phyloP scores from a whole-genome alignment of 1,139 yeast genomes.

The Suhomyces maxii region DNA sequence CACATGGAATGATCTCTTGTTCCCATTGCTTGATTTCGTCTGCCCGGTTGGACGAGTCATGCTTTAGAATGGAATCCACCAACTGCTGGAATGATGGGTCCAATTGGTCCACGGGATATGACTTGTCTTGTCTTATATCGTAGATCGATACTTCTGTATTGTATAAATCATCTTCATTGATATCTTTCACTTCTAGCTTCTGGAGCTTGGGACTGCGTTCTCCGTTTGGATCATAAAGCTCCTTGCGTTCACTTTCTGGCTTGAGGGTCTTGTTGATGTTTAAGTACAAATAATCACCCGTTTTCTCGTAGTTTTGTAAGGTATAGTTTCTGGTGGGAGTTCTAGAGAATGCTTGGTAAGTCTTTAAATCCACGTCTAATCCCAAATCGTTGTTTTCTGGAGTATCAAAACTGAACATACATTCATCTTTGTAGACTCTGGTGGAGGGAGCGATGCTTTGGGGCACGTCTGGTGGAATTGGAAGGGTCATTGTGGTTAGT shows the following conservation, averaged over 20 bases:
- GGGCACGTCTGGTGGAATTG: slow-evolving; percentile 25
- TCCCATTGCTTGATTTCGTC: slow-evolving; percentile 92
- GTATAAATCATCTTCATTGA: slow-evolving; percentile 67
- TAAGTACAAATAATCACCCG: slow-evolving; percentile 56
- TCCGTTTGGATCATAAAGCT: slow-evolving; percentile 23
- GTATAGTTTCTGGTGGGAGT: slow-evolving; percentile 51
- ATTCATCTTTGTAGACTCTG: slow-evolving; percentile 74
- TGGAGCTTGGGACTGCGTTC: slow-evolving; percentile 55
- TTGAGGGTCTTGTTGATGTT: slow-evolving; percentile 55
- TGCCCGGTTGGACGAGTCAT: slow-evolving; percentile 65
- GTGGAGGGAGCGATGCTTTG: slow-evolving; percentile 20
- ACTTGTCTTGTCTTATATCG: slow-evolving; percentile 34
- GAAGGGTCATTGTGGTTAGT: slow-evolving; percentile 11
- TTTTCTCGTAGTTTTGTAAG: slow-evolving; percentile 46
- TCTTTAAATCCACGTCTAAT: slow-evolving; percentile 67
- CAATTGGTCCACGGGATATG: slow-evolving; percentile 20
- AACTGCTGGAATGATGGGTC: slow-evolving; percentile 25
- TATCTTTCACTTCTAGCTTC: slow-evolving; percentile 73
- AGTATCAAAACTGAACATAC: slow-evolving; percentile 77
- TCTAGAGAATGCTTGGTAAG: slow-evolving; percentile 66
- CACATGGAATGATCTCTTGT: slow-evolving; percentile 78
- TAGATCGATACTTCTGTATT: slow-evolving; percentile 50
- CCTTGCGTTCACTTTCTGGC: slow-evolving; percentile 29
- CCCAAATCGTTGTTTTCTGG: slow-evolving; percentile 62
- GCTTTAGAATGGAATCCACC: slow-evolving; percentile 53